Evolutionary conservation across 306 rosid genomes (phyloP), one percentile per base, ranked within the genome.

Genomic region (Begonia peltatifolia): DNA sequence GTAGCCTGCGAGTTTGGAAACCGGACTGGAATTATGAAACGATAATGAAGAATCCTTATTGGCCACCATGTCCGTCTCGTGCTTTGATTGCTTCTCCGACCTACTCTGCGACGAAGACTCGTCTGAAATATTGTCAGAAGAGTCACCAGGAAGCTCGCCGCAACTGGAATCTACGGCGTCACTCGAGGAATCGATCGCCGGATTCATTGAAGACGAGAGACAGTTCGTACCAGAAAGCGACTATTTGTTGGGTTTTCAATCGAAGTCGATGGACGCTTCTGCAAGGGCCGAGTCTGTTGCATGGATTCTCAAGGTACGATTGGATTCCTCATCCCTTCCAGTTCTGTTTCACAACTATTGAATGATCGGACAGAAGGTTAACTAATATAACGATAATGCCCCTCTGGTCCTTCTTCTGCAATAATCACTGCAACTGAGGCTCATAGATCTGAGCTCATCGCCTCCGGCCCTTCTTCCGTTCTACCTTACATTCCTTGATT

Each of bases 241-340:
- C 22, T 83, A 84, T 58, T 66, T 81, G 49, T 65, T 80, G 7
- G 68, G 90, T 43, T 74, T 83, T 55, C 65, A 78, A 11, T 80
- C 90, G 63, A 78, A 71, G 25, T 71, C 74, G 23, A 80, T 76
- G 18, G 93, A 83, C 52, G 81, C 82, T 23, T 58, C 86, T 51
- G 93, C 84, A 20, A 73, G 99, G 72, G 73, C 76, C 43, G 80
- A 80, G 49, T 83, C 96, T 5, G 82, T 92, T 74, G 88, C 88
- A 71, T 92, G 99, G 99, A 86, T 92, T 87, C 83, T 89, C 50
- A 89, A 85, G 97, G 97, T 89, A 74, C 46, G 52, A 44, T 10
- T 43, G 10, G 17, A 23, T 23, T 52, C 6, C 4, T 59, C 14
- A 0, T 22, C 12, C 56, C 17, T 7, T 18, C 41, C 58, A 52